Base-by-base conservation (phyloP, 2,329 filamentous ascomycete genomes). In the Colletotrichum lindemuthianum region DNA sequence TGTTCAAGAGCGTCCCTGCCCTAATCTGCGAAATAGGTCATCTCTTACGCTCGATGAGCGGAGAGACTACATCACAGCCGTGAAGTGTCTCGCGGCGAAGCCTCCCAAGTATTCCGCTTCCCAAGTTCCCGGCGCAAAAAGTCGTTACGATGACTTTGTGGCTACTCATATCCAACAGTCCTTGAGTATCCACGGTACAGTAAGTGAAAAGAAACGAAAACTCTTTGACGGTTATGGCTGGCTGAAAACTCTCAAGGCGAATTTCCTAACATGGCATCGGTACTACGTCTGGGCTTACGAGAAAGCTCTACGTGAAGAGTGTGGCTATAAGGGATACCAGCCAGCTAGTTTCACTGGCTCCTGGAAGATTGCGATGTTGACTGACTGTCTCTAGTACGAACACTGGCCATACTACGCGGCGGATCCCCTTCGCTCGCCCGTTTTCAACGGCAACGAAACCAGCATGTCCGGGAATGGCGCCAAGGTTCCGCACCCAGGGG, bases 371-470 rank as follows among this genome's bases (percentile, higher is more conserved):
- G 1, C 5, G 8, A 8, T 11, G 16, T 51, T 4, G 24, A n/a
- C 60, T 68, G 8, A 69, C 54, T 8, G 6, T 12, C 6, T 6
- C 7, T 76, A 80, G 71, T 86, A 85, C 74, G 81, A 81, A 75
- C 82, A 86, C 71, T 87, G 84, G 82, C 78, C 78, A 3, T 77
- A 78, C 56, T 81, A 80, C 73, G 75, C 80, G 2, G 66, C 75
- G 3, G 79, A 86, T 67, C 77, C 79, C 1, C 69, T 73, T 65
- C 77, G 79, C 59, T 85, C 84, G 0, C 82, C 84, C 12, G 71
- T 87, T 52, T 87, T 88, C 65, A 84, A 86, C 67, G 86, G 86
- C 52, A 82, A 80, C 66, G 79, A 78, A 33, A 83, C 79, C 53
- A 82, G 78, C 57, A 73, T 86, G 76, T 79, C 79, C 33, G 82